These are phyloP conservation scores for Cyclotella sp. DNA, from an alignment of 108 stramenopile species.

Conservation along the genomic window DNA sequence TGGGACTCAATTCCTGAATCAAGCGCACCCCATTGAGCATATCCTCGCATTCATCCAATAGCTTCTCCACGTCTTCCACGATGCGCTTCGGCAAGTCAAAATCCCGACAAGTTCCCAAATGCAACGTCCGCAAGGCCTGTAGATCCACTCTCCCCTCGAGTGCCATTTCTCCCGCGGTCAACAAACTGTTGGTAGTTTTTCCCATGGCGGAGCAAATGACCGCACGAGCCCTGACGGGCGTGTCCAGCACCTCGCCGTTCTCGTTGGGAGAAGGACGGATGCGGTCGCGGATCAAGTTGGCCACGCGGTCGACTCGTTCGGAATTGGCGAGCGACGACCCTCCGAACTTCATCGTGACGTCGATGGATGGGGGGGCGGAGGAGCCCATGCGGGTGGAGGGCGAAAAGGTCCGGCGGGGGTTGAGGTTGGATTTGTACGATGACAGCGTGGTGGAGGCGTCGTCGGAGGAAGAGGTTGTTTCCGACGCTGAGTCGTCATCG, in stretches of 20 bases:
- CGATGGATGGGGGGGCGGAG: background rate
- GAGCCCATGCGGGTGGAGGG: slow-evolving; percentile 6
- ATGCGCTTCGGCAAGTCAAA: slow-evolving; percentile 73
- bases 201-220: slow-evolving; percentile 98
- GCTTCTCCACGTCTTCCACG: slow-evolving; percentile 63
- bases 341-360: slow-evolving; percentile 83
- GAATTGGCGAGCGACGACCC: slow-evolving; percentile 90
- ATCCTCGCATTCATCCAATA: slow-evolving; percentile 89
- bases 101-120: slow-evolving; percentile 71
- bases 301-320: slow-evolving; percentile 90
- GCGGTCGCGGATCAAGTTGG: slow-evolving; percentile 87
- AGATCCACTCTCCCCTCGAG: slow-evolving; percentile 91
- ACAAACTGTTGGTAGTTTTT: slow-evolving; percentile 93
- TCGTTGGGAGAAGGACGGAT: slow-evolving; percentile 49
- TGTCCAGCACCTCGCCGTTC: slow-evolving; percentile 9
- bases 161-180: slow-evolving; percentile 93
- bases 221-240: slow-evolving; percentile 43
- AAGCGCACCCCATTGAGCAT: slow-evolving; percentile 92
- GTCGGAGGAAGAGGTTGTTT: background rate
- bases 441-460: background rate
- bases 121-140: slow-evolving; percentile 91
- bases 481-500: too few species aligned
- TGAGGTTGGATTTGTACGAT: slow-evolving; percentile 14
- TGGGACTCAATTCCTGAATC: slow-evolving; percentile 91
- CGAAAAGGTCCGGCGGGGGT: background rate